Conservation (phyloP, 176 grass and related monocot genomes). For the Secale cereale region DNA sequence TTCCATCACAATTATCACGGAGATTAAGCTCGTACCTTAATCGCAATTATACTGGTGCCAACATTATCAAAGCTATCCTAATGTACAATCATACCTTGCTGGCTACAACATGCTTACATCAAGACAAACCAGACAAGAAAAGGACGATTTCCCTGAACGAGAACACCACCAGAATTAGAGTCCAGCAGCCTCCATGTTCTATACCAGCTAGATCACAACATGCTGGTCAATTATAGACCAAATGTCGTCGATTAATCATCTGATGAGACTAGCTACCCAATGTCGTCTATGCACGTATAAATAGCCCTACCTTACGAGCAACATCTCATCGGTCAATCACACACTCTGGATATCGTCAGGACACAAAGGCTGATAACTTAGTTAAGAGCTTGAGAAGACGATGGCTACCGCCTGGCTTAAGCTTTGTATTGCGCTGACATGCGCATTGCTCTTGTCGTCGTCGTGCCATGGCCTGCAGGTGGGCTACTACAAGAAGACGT, state of each 20-base stretch:
- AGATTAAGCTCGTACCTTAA: neutral
- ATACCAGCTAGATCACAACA: neutral
- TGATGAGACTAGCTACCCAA: too few species aligned
- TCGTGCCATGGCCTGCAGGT: conserved; percentile 14
- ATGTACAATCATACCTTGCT: too few species aligned
- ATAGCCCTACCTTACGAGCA: neutral
- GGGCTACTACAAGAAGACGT: conserved; percentile 35
- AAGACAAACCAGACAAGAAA: too few species aligned
- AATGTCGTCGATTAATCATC: too few species aligned
- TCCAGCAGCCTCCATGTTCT: neutral
- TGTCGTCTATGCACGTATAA: neutral
- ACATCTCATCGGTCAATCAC: neutral
- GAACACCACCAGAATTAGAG: too few species aligned
- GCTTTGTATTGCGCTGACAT: neutral
- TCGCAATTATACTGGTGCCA: neutral
- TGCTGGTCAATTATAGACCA: neutral
- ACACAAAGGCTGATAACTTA: neutral
- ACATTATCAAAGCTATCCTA: too few species aligned
- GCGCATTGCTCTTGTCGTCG: too few species aligned
- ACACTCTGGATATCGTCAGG: neutral
- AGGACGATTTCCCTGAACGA: too few species aligned
- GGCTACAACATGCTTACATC: too few species aligned
- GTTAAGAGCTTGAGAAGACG: neutral
- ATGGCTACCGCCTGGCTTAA: neutral
- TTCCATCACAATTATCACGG: too few species aligned